Conservation (phyloP, 2,329 filamentous ascomycete species). For the Ceratocystis alfenasii region DNA sequence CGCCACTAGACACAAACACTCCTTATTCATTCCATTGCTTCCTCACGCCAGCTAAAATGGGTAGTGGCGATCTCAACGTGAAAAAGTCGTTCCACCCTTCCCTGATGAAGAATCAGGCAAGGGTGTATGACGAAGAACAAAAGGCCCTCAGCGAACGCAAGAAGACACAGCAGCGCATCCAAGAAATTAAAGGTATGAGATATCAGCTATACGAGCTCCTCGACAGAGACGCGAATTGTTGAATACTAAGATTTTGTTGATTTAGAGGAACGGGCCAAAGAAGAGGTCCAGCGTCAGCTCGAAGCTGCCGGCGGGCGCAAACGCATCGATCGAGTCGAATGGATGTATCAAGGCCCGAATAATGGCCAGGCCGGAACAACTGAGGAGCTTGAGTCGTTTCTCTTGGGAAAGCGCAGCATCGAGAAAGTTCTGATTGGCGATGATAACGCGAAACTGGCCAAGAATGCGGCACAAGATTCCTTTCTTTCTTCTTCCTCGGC, state of each 20-base stretch:
- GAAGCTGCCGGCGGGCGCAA: slow-evolving; percentile 78
- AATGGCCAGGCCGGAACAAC: slow-evolving; percentile 61
- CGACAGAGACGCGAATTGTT: not conserved
- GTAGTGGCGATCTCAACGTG: slow-evolving; percentile 85
- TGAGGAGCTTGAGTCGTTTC: slow-evolving; percentile 87
- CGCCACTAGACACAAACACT: not conserved
- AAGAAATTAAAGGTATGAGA: slow-evolving; percentile 56
- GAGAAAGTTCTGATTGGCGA: slow-evolving; percentile 69
- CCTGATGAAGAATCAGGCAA: slow-evolving; percentile 78
- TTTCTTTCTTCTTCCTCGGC: slow-evolving; percentile 41
- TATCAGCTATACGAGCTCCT: not conserved
- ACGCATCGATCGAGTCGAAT: slow-evolving; percentile 74
- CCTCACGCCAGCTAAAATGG: slow-evolving; percentile 46
- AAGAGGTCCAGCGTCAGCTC: slow-evolving; percentile 81
- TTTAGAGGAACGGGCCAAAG: slow-evolving; percentile 71
- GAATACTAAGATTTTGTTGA: not conserved
- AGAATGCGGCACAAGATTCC: slow-evolving; percentile 50
- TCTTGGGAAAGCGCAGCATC: slow-evolving; percentile 84
- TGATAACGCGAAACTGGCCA: slow-evolving; percentile 70
- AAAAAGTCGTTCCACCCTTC: slow-evolving; percentile 94
- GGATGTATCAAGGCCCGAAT: slow-evolving; percentile 92
- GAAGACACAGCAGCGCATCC: slow-evolving; percentile 76
- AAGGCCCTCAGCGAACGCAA: slow-evolving; percentile 91
- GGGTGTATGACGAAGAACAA: slow-evolving; percentile 84
- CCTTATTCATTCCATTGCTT: not conserved